Base-by-base conservation (phyloP, 2,329 filamentous ascomycete species). In the Colletotrichum destructivum region DNA sequence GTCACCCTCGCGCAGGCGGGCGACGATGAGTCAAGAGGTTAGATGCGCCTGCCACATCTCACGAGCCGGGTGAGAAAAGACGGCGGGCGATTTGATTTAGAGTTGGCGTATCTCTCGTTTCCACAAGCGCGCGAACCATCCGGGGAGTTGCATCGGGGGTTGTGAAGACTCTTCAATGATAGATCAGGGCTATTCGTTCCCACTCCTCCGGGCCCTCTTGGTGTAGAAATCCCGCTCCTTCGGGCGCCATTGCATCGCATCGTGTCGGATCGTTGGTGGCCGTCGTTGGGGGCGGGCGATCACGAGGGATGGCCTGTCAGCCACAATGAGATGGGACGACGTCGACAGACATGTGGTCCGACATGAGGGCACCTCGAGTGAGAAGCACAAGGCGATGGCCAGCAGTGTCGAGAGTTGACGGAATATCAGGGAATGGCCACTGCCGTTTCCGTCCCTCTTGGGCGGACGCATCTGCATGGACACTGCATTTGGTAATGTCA, bases 61-160 rank as follows among this genome's bases (percentile, higher is more conserved):
- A 31, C 47, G 51, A n/a, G 18, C 26, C 47, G 35, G 9, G 35
- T 11, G 35, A 26, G 31, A 63, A 56, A 38, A 60, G 54, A 60
- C 59, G 64, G 47, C 62, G 59, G 46, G 15, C 59, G 54, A 49
- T 55, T 69, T 47, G 54, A 49, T 64, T 69, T 64, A 63, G 26
- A 69, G 69, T 64, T 64, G 59, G 57, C 35, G 46, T 11, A 38
- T 35, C 38, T 64, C 38, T 60, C 60, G 52, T 54, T 62, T 64
- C 65, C 21, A 54, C 59, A 71, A 69, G 65, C 69, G 42, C 65
- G 54, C 65, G 54, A 71, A 69, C 69, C 52, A 44, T 69, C 59
- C 52, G 54, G 54, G 59, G 57, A 52, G 61, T 21, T 42, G 46
- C 11, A 23, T 52, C 46, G 60, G 44, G 69, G 46, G 31, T 69